A percentile compares a stretch with the other conserved stretches of the same genome.
These are phyloP conservation scores for Tylopilus rubrobrunneus DNA, from an alignment of 768 basidiomycete genomes.

Conservation along the genomic window DNA sequence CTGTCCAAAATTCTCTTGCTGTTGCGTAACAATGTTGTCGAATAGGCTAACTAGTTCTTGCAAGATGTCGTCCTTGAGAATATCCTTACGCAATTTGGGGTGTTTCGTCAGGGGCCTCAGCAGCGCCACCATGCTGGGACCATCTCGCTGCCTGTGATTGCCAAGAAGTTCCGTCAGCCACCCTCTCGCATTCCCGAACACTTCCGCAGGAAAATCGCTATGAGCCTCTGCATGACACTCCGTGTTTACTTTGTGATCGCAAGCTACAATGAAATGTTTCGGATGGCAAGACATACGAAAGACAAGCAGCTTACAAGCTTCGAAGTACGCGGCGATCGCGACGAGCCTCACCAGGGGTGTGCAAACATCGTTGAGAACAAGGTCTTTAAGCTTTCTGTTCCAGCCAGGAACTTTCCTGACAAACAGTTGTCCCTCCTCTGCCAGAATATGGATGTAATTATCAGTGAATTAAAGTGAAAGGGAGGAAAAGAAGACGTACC, in stretches of 20 bases:
- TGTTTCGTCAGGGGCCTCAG: conserved; percentile 20
- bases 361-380: conserved; percentile 9
- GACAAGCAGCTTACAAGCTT: conserved; percentile 12
- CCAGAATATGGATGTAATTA: background rate
- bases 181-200: conserved; percentile 12
- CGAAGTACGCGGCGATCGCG: conserved; percentile 20
- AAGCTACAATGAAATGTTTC: conserved; percentile 2
- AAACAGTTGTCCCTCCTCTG: conserved; percentile 19
- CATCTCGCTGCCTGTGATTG: conserved; percentile 14
- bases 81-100: conserved; percentile 5
- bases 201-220: background rate
- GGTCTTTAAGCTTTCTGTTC: conserved; percentile 5
- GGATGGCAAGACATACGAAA: background rate
- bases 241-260: background rate
- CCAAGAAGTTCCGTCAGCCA: conserved; percentile 7
- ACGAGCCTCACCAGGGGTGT: conserved; percentile 19
- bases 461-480: background rate
- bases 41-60: conserved; percentile 12
- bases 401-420: conserved; percentile 14
- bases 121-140: conserved; percentile 19
- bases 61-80: conserved; percentile 15
- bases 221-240: background rate
- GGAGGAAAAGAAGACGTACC: conserved; percentile 5
- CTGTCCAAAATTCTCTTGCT: conserved; percentile 10
- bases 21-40: conserved; percentile 6